Conservation (phyloP, 345 rosid genomes). For the Gynandropsis gynandra region DNA sequence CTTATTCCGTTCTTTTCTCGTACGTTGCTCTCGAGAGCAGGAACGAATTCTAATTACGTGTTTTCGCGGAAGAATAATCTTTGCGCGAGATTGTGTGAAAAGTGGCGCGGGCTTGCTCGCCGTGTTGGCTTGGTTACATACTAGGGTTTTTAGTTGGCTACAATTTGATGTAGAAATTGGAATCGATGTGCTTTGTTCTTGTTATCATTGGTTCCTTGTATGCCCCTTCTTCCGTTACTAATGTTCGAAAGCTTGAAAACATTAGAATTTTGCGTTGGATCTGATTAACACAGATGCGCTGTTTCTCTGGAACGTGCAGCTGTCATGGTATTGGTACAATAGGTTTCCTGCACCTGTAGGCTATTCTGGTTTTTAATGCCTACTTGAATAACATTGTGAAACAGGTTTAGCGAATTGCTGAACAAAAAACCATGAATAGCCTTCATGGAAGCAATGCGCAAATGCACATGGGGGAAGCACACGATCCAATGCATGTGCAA, state of each 20-base stretch:
- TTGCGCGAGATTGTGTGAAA: too few relatives aligned
- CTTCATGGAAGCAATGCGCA: conserved; percentile 33
- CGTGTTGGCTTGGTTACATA: too few relatives aligned
- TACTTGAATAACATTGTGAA: background rate
- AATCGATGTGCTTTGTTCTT: conserved; percentile 1
- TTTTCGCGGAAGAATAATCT: too few relatives aligned
- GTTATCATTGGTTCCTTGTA: conserved; percentile 1
- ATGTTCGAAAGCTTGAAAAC: background rate
- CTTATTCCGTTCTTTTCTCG: too few relatives aligned
- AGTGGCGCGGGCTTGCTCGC: too few relatives aligned
- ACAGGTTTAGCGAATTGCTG: conserved; percentile 14
- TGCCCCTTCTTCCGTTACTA: background rate
- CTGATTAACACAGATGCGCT: conserved; percentile 10
- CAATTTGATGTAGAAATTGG: background rate
- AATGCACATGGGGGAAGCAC: conserved; percentile 38
- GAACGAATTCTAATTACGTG: too few relatives aligned
- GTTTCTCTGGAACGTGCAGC: background rate
- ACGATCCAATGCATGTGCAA: conserved; percentile 36
- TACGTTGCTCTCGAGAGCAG: too few relatives aligned
- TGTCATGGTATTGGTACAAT: background rate
- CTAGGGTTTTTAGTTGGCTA: background rate
- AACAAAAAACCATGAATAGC: conserved; percentile 34
- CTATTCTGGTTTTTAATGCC: background rate
- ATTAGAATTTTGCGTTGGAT: conserved; percentile 3
- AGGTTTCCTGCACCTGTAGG: background rate